These are phyloP conservation scores for Serendipita sp. DNA, from an alignment of 768 basidiomycete genomes.

Conservation along the genomic window DNA sequence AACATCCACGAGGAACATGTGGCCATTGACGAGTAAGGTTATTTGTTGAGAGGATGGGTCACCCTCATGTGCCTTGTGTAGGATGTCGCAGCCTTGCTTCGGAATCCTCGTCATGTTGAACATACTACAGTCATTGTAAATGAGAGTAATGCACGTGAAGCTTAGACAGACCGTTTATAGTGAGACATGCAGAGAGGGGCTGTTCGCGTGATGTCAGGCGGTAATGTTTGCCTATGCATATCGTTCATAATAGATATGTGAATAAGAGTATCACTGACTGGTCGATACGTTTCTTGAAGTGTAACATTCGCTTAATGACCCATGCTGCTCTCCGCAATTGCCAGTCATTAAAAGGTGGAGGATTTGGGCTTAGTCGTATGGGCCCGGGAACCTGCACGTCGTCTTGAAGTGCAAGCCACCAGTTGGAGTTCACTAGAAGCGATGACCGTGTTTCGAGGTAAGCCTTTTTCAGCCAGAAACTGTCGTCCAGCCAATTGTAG, in stretches of 20 bases:
- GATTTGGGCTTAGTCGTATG: conserved; percentile 11
- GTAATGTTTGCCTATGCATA: conserved; percentile 16
- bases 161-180: conserved; percentile 19
- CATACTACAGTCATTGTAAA: conserved; percentile 14
- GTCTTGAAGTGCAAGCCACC: conserved; percentile 82
- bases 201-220: not conserved
- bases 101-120: conserved; percentile 75
- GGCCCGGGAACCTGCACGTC: conserved; percentile 43
- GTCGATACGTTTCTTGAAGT: conserved; percentile 51
- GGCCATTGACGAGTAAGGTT: conserved; percentile 57
- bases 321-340: conserved; percentile 76
- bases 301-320: conserved; percentile 52
- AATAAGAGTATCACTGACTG: conserved; percentile 19
- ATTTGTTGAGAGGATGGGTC: conserved; percentile 38
- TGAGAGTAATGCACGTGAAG: conserved; percentile 9
- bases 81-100: conserved; percentile 41
- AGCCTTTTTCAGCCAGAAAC: conserved; percentile 75
- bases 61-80: conserved; percentile 33
- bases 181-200: conserved; percentile 25
- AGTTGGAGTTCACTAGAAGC: conserved; percentile 79
- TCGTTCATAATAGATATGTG: not conserved
- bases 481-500: conserved; percentile 88
- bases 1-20: conserved; percentile 62
- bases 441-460: conserved; percentile 83
- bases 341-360: conserved; percentile 48